These are phyloP conservation scores for Berberis vulgaris DNA, from an alignment of 164 flowering plant genomes.

Conservation along the genomic window DNA sequence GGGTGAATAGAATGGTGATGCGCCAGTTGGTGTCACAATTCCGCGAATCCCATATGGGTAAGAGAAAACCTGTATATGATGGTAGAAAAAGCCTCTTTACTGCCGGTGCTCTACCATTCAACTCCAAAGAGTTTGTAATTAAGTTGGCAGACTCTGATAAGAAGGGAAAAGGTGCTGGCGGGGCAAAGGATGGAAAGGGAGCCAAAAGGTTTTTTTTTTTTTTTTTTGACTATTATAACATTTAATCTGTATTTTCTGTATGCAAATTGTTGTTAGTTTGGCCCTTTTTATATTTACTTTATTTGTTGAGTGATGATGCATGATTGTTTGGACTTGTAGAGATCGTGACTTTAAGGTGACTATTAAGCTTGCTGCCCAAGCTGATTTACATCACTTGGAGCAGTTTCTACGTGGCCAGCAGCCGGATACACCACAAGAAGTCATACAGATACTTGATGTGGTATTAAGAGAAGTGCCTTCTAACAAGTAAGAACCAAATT, in stretches of 20 bases:
- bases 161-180: slow-evolving; percentile 10
- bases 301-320: too few relatives aligned
- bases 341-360: slow-evolving; percentile 53
- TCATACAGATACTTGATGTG: slow-evolving; percentile 62
- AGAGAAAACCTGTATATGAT: slow-evolving; percentile 50
- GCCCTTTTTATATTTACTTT: background rate
- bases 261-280: background rate
- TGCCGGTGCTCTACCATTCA: slow-evolving; percentile 56
- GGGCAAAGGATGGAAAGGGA: slow-evolving; percentile 8
- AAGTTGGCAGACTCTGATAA: slow-evolving; percentile 18
- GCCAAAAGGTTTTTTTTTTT: background rate
- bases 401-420: slow-evolving; percentile 38
- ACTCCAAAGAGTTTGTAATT: slow-evolving; percentile 43
- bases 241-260: background rate
- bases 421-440: slow-evolving; percentile 54
- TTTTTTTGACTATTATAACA: background rate
- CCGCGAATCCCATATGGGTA: slow-evolving; percentile 30
- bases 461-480: slow-evolving; percentile 51
- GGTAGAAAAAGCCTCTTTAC: slow-evolving; percentile 60
- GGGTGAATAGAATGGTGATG: slow-evolving; percentile 34
- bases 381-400: slow-evolving; percentile 40
- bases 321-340: slow-evolving; percentile 25
- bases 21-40: slow-evolving; percentile 19
- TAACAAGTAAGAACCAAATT: slow-evolving; percentile 25
- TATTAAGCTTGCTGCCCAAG: slow-evolving; percentile 43